Conservation (phyloP, 2,329 filamentous ascomycete species). For the Sclerotinia sclerotiorum region DNA sequence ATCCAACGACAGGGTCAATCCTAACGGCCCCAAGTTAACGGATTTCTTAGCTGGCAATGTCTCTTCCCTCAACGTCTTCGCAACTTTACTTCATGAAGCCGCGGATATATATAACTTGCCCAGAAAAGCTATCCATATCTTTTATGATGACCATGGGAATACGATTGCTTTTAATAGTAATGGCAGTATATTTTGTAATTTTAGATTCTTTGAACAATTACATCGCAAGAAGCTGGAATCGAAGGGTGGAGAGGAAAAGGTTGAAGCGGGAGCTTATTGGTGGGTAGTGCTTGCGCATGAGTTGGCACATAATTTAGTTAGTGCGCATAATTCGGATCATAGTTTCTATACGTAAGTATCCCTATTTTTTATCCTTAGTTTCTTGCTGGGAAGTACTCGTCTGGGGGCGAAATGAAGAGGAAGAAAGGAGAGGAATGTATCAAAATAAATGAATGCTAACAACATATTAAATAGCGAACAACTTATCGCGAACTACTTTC, state of each 20-base stretch:
- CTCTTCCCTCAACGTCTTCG: constrained; percentile 67
- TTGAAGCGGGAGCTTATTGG: constrained; percentile 81
- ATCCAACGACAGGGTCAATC: constrained; percentile 50
- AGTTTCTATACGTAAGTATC: constrained; percentile 71
- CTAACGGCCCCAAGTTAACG: constrained; percentile 48
- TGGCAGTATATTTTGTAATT: constrained; percentile 91
- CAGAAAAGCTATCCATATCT: constrained; percentile 73
- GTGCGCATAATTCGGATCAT: constrained; percentile 73
- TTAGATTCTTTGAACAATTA: constrained; percentile 79
- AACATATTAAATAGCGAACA: constrained; percentile 56
- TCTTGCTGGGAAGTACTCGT: too few relatives aligned
- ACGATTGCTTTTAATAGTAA: constrained; percentile 91
- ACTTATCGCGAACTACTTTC: constrained; percentile 75
- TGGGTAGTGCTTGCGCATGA: constrained; percentile 96
- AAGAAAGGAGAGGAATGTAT: background rate
- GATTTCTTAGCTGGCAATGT: constrained; percentile 62
- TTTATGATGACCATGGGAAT: constrained; percentile 74
- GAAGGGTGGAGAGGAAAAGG: constrained; percentile 49
- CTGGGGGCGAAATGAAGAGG: too few relatives aligned
- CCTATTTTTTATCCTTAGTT: background rate
- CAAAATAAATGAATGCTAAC: background rate
- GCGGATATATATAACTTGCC: constrained; percentile 71
- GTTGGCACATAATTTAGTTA: constrained; percentile 88
- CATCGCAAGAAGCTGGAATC: constrained; percentile 56
- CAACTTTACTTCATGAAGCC: constrained; percentile 66